Evolutionary conservation across 345 rosid species (phyloP).

Genomic region (Trapa incisa): DNA sequence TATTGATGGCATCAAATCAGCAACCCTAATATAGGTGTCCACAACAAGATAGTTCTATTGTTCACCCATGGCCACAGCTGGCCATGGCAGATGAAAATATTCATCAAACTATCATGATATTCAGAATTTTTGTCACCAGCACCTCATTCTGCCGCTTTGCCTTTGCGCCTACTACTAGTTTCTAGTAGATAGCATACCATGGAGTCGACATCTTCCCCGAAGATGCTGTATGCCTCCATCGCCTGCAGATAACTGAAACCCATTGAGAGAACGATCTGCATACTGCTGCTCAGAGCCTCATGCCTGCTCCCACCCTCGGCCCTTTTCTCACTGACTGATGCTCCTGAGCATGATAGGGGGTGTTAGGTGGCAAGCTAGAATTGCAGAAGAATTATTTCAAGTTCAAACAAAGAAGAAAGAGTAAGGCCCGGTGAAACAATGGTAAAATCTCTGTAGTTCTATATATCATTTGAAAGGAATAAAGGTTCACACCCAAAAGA

Average conservation of each 20-base stretch:
- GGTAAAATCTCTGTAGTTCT: neutral
- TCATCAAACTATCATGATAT: neutral
- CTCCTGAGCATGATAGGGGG: conserved; percentile 14
- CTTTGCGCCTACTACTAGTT: conserved; percentile 66
- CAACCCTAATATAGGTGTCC: neutral
- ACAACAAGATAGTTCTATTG: neutral
- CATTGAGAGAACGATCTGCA: conserved; percentile 76
- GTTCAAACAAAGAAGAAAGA: neutral
- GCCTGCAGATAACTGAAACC: conserved; percentile 88
- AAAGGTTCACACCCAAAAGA: too few relatives aligned
- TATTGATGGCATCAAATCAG: conserved; percentile 5
- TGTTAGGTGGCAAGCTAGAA: neutral
- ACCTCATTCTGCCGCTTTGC: conserved; percentile 71
- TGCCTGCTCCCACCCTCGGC: conserved; percentile 23
- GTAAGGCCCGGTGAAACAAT: neutral
- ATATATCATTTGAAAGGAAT: neutral
- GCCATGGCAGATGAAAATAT: neutral
- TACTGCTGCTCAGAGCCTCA: conserved; percentile 49
- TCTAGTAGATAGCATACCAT: conserved; percentile 84
- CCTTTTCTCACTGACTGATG: conserved; percentile 53
- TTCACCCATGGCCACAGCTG: neutral
- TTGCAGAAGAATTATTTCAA: neutral
- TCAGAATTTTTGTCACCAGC: neutral
- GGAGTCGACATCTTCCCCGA: conserved; percentile 92
- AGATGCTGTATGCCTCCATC: conserved; percentile 82